Conservation (phyloP, 2,329 filamentous ascomycete species). For the Penicillium sclerotigenum region DNA sequence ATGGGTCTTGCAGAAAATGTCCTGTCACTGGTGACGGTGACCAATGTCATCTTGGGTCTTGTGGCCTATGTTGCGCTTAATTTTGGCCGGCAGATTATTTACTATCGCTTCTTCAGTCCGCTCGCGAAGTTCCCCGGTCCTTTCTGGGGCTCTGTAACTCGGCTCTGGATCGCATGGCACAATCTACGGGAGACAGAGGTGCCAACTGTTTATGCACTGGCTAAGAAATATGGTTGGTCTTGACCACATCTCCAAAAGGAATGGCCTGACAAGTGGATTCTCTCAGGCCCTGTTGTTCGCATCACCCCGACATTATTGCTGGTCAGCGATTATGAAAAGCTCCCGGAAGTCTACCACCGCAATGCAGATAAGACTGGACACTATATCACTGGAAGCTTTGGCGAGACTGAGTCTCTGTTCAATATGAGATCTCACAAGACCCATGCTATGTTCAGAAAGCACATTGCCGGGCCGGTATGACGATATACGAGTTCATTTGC, state of each 20-base stretch:
- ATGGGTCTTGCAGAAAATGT: constrained; percentile 29
- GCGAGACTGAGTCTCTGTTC: constrained; percentile 55
- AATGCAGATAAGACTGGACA: constrained; percentile 57
- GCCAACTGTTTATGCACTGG: constrained; percentile 41
- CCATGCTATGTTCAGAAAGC: constrained; percentile 54
- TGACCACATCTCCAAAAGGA: background rate
- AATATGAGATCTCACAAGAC: constrained; percentile 54
- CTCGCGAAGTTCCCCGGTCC: constrained; percentile 53
- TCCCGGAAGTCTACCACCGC: constrained; percentile 56
- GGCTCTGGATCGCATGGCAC: constrained; percentile 54
- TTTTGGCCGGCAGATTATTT: constrained; percentile 37
- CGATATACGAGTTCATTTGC: background rate
- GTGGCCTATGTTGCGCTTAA: constrained; percentile 25
- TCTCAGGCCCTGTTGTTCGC: constrained; percentile 51
- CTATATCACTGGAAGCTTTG: constrained; percentile 59
- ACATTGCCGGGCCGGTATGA: constrained; percentile 50
- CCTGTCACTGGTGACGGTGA: constrained; percentile 29
- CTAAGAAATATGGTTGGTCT: constrained; percentile 49
- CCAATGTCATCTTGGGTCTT: constrained; percentile 22
- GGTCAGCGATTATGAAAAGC: constrained; percentile 52
- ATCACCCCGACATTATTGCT: constrained; percentile 54
- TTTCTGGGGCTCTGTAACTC: constrained; percentile 55
- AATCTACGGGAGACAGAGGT: constrained; percentile 50
- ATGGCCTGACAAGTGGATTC: background rate
- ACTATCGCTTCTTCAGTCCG: constrained; percentile 52